These are phyloP conservation scores for Graphilbum ipis-grandicollis DNA, from an alignment of 2,329 filamentous ascomycete species.

Conservation along the genomic window DNA sequence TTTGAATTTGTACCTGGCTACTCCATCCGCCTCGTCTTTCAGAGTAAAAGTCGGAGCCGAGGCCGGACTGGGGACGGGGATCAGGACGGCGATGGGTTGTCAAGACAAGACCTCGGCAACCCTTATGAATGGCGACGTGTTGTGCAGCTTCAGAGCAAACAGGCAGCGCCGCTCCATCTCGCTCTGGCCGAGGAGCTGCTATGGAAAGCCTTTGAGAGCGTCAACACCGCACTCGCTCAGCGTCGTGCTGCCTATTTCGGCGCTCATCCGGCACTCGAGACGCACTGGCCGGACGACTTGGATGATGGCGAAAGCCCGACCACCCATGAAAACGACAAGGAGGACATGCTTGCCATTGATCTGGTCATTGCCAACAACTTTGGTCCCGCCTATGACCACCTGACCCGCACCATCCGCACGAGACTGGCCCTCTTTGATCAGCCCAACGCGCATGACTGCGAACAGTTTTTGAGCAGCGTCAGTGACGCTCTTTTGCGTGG, in stretches of 20 bases:
- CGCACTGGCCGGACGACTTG: slow-evolving; percentile 16
- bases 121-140: slow-evolving; percentile 21
- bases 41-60: slow-evolving; percentile 22
- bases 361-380: slow-evolving; percentile 31
- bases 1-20: slow-evolving; percentile 34
- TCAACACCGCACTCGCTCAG: slow-evolving; percentile 22
- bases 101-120: too few relatives aligned
- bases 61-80: too few relatives aligned
- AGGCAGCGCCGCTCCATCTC: slow-evolving; percentile 29
- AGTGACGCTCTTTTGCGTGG: slow-evolving; percentile 19
- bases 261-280: slow-evolving; percentile 18
- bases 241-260: slow-evolving; percentile 24
- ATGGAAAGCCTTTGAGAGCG: slow-evolving; percentile 23
- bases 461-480: slow-evolving; percentile 23
- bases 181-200: slow-evolving; percentile 27
- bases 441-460: slow-evolving; percentile 23
- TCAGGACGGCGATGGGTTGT: too few relatives aligned
- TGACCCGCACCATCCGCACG: slow-evolving; percentile 24
- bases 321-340: slow-evolving; percentile 22
- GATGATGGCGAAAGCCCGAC: too few relatives aligned
- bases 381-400: slow-evolving; percentile 27
- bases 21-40: slow-evolving; percentile 26
- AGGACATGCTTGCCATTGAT: slow-evolving; percentile 26
- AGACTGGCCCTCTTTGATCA: slow-evolving; percentile 28
- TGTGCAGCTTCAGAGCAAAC: slow-evolving; percentile 26